Evolutionary conservation across 2,329 filamentous ascomycete species (phyloP), one percentile per base, ranked within the genome.

Genomic region (Talaromyces sp.): DNA sequence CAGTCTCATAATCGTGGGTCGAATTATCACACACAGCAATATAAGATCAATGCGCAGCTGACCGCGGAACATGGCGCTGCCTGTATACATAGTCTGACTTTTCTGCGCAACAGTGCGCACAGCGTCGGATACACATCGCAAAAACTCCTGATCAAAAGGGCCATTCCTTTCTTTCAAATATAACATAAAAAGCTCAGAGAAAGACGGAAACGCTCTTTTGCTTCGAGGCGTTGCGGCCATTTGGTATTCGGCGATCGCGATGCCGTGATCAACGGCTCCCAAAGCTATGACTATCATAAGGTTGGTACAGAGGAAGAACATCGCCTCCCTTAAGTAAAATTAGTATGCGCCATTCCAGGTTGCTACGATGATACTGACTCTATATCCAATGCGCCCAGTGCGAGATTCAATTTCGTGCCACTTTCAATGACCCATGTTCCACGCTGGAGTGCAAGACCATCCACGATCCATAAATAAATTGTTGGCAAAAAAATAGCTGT

Each of bases 1-100:
- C 9, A 47, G 9, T 13, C n/a, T 11, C 4, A 19, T 11, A 9
- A 24, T 19, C 2, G 9, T 4, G 0, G 41, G 27, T 31, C 35
- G 13, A 19, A 43, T 43, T 7, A 19, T 47, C 4, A 22, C 83
- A 73, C 72, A 86, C 77, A 92, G 77, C 1, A 90, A 76, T 31
- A 90, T 83, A 13, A 92, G 73, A 68, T 92, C 89, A 35, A 89
- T 87, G 5, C 89, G 83, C 8, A 92, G 78, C 27, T 87, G 83
- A 1, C 89, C 89, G 45, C 86, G 82, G 68, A 93, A 92, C 0
- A 87, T 85, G 0, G 87, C 85, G 67, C 88, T 90, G 0, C 89
- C 90, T 6, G 92, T 79, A 68, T 90, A 91, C 73, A 92, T 92
- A 70, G 88, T 91, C 57, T 89, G 83, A 69, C 89, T 92, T 72